Evolutionary conservation across 495 filamentous ascomycete genomes (phyloP).

Genomic region (Melanomma pulvis-pyrius): DNA sequence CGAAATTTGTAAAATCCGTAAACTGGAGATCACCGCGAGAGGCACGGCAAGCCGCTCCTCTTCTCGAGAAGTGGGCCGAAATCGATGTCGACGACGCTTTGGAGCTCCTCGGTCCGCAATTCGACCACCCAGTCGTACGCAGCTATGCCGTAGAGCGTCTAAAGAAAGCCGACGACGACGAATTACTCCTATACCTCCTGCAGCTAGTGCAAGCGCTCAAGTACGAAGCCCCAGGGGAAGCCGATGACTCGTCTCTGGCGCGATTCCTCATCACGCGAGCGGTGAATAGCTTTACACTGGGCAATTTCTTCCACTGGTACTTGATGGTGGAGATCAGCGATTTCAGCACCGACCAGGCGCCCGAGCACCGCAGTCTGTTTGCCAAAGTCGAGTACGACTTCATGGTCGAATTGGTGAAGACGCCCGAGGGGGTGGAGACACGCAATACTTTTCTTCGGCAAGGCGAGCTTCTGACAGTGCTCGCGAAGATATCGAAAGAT

Average conservation of each 20-base stretch:
- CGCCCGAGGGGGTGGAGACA: slow-evolving; percentile 65
- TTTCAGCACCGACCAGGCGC: slow-evolving; percentile 67
- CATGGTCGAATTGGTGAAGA: slow-evolving; percentile 76
- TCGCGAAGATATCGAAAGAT: slow-evolving; percentile 88
- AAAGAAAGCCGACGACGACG: slow-evolving; percentile 89
- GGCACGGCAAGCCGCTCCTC: slow-evolving; percentile 81
- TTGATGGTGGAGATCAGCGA: slow-evolving; percentile 97
- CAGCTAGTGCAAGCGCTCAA: slow-evolving; percentile 97
- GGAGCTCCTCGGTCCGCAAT: slow-evolving; percentile 88
- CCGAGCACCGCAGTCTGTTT: slow-evolving; percentile 79
- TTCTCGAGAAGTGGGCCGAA: slow-evolving; percentile 92
- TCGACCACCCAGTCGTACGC: slow-evolving; percentile 84
- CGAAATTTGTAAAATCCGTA: slow-evolving; percentile 97
- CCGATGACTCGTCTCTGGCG: slow-evolving; percentile 83
- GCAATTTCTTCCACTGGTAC: slow-evolving; percentile 97
- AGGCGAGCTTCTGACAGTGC: slow-evolving; percentile 82
- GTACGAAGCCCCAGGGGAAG: slow-evolving; percentile 73
- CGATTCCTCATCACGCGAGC: slow-evolving; percentile 87
- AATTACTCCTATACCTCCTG: slow-evolving; percentile 87
- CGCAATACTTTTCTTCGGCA: slow-evolving; percentile 79
- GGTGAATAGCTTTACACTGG: slow-evolving; percentile 80
- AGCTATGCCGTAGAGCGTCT: slow-evolving; percentile 92
- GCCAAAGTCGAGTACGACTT: slow-evolving; percentile 93
- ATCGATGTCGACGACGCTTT: slow-evolving; percentile 97
- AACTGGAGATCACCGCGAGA: slow-evolving; percentile 90